A percentile compares a stretch with the other conserved stretches of the same genome.
Conservation (phyloP, 1,284 basidiomycete species). For the Ceratobasidium sp. region DNA sequence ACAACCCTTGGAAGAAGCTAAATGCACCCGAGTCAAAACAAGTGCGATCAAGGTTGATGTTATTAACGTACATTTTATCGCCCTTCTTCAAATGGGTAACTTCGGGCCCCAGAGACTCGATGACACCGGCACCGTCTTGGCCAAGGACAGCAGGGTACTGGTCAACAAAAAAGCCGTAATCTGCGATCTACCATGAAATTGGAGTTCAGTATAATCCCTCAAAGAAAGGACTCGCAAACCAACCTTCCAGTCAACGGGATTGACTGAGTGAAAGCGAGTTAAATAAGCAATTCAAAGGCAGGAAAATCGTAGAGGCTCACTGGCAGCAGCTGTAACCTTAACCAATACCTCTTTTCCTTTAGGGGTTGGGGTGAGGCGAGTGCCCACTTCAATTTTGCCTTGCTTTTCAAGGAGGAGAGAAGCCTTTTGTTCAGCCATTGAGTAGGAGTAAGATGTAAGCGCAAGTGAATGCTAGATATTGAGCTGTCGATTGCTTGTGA, state of each 20-base stretch:
- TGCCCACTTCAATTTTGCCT: conserved; percentile 48
- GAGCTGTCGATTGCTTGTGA: no score
- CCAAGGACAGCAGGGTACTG: conserved; percentile 39
- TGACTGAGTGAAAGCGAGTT: not conserved
- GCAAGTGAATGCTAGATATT: no score
- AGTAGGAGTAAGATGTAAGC: no score
- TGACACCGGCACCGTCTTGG: conserved; percentile 24
- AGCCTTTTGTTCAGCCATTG: conserved; percentile 47
- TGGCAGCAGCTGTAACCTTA: conserved; percentile 54
- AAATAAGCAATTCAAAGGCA: not conserved
- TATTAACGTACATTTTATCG: conserved; percentile 33
- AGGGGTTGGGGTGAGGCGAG: conserved; percentile 55
- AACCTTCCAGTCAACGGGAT: conserved; percentile 8
- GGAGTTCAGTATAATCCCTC: not conserved
- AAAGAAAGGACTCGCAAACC: not conserved
- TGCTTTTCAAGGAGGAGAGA: conserved; percentile 48
- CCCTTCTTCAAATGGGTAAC: conserved; percentile 23
- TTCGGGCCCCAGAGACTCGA: conserved; percentile 26
- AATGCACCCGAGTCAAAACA: not conserved
- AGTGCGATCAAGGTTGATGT: not conserved
- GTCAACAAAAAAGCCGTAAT: not conserved
- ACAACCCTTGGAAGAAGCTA: conserved; percentile 38
- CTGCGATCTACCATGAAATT: conserved; percentile 11
- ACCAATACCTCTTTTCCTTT: conserved; percentile 59
- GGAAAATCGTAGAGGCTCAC: not conserved